phyloP scores from a whole-genome alignment of 768 basidiomycete species.

The Crucibulum laeve region DNA sequence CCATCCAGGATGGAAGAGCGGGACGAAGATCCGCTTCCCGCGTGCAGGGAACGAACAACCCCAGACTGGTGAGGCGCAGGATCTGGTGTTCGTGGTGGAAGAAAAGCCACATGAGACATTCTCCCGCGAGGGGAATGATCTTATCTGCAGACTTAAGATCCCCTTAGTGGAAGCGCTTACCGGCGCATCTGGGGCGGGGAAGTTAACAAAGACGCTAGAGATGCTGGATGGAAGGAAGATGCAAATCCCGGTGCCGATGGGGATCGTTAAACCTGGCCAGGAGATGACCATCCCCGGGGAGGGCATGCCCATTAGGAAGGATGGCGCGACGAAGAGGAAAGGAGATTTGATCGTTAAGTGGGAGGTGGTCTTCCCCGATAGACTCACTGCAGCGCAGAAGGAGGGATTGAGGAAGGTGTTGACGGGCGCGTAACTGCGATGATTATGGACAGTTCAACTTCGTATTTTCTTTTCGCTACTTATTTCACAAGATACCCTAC shows the following conservation, averaged over 20 bases:
- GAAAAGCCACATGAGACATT: conserved; percentile 85
- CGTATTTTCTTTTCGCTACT: no score
- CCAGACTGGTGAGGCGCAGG: conserved; percentile 63
- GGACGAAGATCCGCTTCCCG: conserved; percentile 90
- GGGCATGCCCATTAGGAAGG: conserved; percentile 91
- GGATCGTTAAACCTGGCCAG: conserved; percentile 74
- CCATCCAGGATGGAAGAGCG: conserved; percentile 92
- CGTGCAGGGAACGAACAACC: conserved; percentile 78
- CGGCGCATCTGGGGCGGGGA: conserved; percentile 36
- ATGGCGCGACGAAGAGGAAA: conserved; percentile 61
- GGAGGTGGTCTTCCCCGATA: conserved; percentile 82
- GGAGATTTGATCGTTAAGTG: conserved; percentile 83
- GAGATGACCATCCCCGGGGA: conserved; percentile 69
- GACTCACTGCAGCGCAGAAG: conserved; percentile 73
- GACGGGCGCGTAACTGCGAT: no score
- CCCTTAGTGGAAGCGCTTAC: conserved; percentile 82
- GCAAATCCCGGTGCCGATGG: conserved; percentile 60
- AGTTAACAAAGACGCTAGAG: conserved; percentile 50
- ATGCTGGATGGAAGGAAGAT: conserved; percentile 78
- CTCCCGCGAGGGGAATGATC: conserved; percentile 78
- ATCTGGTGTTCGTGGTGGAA: conserved; percentile 96
- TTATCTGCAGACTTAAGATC: conserved; percentile 55
- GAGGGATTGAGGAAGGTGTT: conserved; percentile 73
- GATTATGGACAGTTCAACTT: no score
- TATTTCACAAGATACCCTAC: no score